Conservation (phyloP, 1,284 basidiomycete species). For the Pulveroboletus sp. region DNA sequence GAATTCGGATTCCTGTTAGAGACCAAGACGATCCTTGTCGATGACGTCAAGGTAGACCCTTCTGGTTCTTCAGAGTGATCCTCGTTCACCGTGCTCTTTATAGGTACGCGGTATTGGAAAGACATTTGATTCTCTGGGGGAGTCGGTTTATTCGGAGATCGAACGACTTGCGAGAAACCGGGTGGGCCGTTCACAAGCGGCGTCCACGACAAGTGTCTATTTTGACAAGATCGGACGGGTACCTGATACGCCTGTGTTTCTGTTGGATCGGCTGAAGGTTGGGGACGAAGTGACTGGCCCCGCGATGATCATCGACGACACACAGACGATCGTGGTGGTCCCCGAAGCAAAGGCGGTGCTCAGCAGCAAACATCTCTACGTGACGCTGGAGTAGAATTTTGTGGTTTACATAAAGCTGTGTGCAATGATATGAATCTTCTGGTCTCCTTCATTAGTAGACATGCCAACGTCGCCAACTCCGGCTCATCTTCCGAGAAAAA, state of each 20-base stretch:
- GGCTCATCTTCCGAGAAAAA: background rate
- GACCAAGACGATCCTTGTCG: slow-evolving; percentile 76
- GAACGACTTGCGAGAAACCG: slow-evolving; percentile 46
- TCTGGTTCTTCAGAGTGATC: background rate
- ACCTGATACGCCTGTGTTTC: slow-evolving; percentile 77
- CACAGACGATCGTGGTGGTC: slow-evolving; percentile 86
- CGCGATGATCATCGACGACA: slow-evolving; percentile 89
- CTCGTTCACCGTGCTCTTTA: background rate
- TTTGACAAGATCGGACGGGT: slow-evolving; percentile 78
- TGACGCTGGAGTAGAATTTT: slow-evolving; percentile 47
- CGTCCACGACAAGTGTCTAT: slow-evolving; percentile 67
- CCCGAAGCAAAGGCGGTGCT: slow-evolving; percentile 67
- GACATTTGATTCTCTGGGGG: slow-evolving; percentile 82
- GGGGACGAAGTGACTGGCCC: slow-evolving; percentile 81
- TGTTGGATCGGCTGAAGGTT: slow-evolving; percentile 62
- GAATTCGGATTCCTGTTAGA: slow-evolving; percentile 94
- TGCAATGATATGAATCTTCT: background rate
- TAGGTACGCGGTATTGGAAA: slow-evolving; percentile 82
- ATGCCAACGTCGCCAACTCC: background rate
- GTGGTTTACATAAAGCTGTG: slow-evolving; percentile 4
- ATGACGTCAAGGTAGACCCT: slow-evolving; percentile 80
- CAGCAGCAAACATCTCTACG: slow-evolving; percentile 72
- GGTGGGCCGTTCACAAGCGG: slow-evolving; percentile 47
- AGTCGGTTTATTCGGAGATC: slow-evolving; percentile 79
- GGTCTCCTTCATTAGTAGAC: background rate